phyloP scores from a whole-genome alignment of 2,329 filamentous ascomycete genomes.

The Sporothrix phasma region DNA sequence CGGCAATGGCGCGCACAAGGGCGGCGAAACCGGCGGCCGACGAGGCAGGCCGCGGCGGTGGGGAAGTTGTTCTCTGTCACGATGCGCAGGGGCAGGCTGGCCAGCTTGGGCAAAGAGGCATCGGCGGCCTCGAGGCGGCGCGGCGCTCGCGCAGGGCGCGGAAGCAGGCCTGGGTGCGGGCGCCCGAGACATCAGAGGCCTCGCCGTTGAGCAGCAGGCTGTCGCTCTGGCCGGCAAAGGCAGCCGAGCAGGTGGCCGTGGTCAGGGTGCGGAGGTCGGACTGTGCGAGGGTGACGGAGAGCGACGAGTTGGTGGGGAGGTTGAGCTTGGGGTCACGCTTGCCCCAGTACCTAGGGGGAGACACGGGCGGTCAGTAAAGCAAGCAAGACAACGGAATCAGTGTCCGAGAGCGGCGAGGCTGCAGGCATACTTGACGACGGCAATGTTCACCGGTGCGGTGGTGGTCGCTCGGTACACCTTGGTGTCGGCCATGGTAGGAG shows the following conservation, averaged over 20 bases:
- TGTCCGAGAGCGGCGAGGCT: conserved; percentile 5
- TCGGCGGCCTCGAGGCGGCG: conserved; percentile 63
- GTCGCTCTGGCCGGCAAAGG: conserved; percentile 52
- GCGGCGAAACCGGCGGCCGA: conserved; percentile 62
- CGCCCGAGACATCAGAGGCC: conserved; percentile 72
- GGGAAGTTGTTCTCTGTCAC: conserved; percentile 99
- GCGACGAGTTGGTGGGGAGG: conserved; percentile 93
- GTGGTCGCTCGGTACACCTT: conserved; percentile 84
- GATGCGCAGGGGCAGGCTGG: conserved; percentile 65
- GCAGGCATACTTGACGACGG: conserved; percentile 72
- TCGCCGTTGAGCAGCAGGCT: conserved; percentile 76
- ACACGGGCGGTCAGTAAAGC: conserved; percentile 3
- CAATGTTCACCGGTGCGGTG: conserved; percentile 95
- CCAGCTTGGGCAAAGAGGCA: conserved; percentile 70
- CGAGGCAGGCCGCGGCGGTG: conserved; percentile 78
- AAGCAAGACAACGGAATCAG: background rate
- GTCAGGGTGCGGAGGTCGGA: conserved; percentile 89
- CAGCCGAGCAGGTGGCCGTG: conserved; percentile 77
- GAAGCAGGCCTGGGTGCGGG: conserved; percentile 91
- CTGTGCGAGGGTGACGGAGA: conserved; percentile 94
- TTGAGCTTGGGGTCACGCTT: conserved; percentile 92
- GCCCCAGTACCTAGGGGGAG: conserved; percentile 71
- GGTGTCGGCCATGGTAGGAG: conserved; percentile 26
- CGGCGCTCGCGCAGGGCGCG: conserved; percentile 73
- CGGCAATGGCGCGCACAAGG: conserved; percentile 73